A percentile compares a stretch with the other conserved stretches of the same genome.
Conservation (phyloP, 2,329 filamentous ascomycete genomes). For the Alternaria metachromatica region DNA sequence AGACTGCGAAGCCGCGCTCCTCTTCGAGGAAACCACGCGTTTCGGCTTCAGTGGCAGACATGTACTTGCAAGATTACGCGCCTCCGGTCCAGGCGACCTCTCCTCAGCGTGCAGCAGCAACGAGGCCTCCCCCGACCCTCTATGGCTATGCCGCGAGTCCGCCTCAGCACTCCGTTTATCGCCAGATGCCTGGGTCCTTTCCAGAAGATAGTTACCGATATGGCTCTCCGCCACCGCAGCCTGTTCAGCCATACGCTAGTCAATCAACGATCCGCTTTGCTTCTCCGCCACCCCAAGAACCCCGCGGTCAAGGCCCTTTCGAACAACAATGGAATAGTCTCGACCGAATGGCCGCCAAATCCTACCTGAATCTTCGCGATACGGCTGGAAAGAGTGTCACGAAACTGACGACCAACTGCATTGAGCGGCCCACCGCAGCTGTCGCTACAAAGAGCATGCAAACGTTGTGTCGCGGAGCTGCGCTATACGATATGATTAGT, state of each 20-base stretch:
- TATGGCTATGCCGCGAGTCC: constrained; percentile 21
- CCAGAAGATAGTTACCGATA: constrained; percentile 21
- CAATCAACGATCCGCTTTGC: constrained; percentile 32
- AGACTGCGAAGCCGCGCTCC: constrained; percentile 20
- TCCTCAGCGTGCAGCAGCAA: constrained; percentile 13
- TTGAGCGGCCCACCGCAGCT: constrained; percentile 39
- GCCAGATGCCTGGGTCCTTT: constrained; percentile 24
- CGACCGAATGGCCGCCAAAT: constrained; percentile 39
- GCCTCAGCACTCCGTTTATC: constrained; percentile 29
- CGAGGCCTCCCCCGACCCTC: constrained; percentile 12
- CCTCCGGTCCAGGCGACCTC: constrained; percentile 20
- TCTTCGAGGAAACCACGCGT: constrained; percentile 20
- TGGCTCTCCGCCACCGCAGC: constrained; percentile 21
- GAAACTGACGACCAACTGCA: constrained; percentile 35
- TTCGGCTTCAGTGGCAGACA: constrained; percentile 19
- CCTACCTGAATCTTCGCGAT: constrained; percentile 36
- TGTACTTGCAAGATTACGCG: constrained; percentile 22
- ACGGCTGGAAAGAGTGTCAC: constrained; percentile 34
- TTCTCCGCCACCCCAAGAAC: constrained; percentile 22
- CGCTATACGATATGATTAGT: constrained; percentile 65
- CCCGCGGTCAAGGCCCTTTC: constrained; percentile 28
- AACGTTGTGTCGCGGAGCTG: constrained; percentile 50
- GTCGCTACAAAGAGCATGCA: constrained; percentile 45
- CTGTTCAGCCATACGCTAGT: constrained; percentile 22
- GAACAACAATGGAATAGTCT: constrained; percentile 39